These are phyloP conservation scores for Prunus padus DNA, from an alignment of 306 rosid species.

Conservation along the genomic window DNA sequence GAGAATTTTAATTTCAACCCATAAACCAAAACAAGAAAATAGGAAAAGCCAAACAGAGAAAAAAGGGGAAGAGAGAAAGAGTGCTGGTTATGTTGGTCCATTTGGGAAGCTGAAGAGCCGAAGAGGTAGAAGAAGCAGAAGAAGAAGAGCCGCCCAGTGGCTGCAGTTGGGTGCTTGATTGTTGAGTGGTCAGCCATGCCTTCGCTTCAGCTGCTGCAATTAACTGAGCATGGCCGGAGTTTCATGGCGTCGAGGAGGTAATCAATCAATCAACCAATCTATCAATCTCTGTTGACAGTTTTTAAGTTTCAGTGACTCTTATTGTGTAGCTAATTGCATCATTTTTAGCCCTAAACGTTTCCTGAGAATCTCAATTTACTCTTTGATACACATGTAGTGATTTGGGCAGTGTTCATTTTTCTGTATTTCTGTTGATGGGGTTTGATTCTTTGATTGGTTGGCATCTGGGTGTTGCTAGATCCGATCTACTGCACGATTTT, in stretches of 20 bases:
- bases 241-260: conserved; percentile 90
- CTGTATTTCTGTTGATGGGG: neutral
- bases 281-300: neutral
- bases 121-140: neutral
- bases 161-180: neutral
- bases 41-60: neutral
- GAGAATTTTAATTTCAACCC: neutral
- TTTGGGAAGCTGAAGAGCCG: neutral
- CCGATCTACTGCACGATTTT: neutral
- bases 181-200: conserved; percentile 47
- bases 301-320: neutral
- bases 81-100: neutral
- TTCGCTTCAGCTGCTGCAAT: conserved; percentile 87
- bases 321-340: too few species aligned
- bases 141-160: neutral
- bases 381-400: neutral
- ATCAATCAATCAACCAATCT: neutral
- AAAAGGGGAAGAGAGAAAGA: neutral
- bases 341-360: too few species aligned
- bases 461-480: neutral
- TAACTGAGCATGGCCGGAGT: conserved; percentile 74
- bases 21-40: neutral
- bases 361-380: too few species aligned
- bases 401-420: neutral
- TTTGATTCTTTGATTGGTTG: neutral